phyloP scores from a whole-genome alignment of 2,329 filamentous ascomycete genomes.

The Hymenoscyphus infarciens region DNA sequence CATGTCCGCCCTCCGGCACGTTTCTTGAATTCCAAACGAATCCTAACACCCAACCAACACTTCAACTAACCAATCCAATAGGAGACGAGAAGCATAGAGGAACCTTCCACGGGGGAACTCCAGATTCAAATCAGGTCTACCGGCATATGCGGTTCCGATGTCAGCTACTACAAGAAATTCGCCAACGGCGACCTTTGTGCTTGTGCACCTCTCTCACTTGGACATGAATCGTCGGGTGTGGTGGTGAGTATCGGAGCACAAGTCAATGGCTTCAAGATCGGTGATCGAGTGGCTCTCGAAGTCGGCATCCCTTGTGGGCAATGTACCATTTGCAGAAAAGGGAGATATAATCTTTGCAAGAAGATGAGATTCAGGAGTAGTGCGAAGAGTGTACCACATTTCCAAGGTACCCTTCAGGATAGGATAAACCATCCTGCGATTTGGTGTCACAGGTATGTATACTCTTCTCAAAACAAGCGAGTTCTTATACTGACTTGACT shows the following conservation, averaged over 20 bases:
- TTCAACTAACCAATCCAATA: conserved; percentile 30
- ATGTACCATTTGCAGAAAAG: conserved; percentile 86
- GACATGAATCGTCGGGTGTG: conserved; percentile 60
- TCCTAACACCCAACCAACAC: not conserved
- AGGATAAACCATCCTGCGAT: conserved; percentile 58
- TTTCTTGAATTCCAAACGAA: not conserved
- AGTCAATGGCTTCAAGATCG: conserved; percentile 49
- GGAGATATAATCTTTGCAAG: conserved; percentile 66
- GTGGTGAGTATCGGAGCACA: conserved; percentile 53
- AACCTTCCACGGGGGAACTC: conserved; percentile 48
- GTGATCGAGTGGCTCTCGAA: conserved; percentile 68
- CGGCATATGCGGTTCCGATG: conserved; percentile 67
- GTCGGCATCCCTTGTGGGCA: conserved; percentile 88
- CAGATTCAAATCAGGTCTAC: conserved; percentile 64
- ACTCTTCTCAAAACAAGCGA: not conserved
- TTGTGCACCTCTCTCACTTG: conserved; percentile 60
- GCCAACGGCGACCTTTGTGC: conserved; percentile 68
- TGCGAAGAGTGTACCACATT: conserved; percentile 60
- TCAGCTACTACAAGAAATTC: conserved; percentile 70
- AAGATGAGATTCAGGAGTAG: conserved; percentile 60
- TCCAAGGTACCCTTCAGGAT: conserved; percentile 60
- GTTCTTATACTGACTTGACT: conserved; percentile 7
- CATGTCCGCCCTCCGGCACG: not conserved
- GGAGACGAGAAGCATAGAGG: conserved; percentile 47
- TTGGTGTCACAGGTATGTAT: conserved; percentile 58